Evolutionary conservation across 768 basidiomycete species (phyloP), one percentile per base, ranked within the genome.

Genomic region (Aureoboletus auriporus): DNA sequence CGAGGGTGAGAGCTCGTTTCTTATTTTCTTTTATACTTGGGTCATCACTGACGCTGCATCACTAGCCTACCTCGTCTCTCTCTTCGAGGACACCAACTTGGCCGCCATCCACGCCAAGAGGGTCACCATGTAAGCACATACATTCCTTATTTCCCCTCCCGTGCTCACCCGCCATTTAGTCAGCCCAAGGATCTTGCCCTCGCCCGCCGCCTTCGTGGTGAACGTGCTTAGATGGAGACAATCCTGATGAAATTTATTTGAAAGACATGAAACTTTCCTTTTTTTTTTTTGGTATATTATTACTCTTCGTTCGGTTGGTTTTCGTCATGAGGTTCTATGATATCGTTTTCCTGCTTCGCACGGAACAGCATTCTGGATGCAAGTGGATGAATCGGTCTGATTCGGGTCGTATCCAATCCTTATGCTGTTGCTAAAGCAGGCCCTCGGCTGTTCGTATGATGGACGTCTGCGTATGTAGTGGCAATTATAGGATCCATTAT

Each of bases 71-170:
- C 80, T 89, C 39, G 83, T 89, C 57, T 86, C 84, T 14, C 73
- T 89, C 49, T 90, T 89, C 57, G 86, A 89, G 59, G 88, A 89
- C 64, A 89, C 87, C 60, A 90, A 90, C 70, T 75, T 86, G 69
- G 88, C 88, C 46, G 88, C 86, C 46, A 89, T 89, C 65, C 88
- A 90, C 60, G 87, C 88, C 41, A 90, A 91, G 79, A 82, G 84
- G 66, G 83, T 86, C 39, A 94, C 93, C 43, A 95, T 94, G 66
- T 68, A 41, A 42, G 55, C 16, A 1, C 27, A 5, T 2, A 35
- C 9, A 2, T 9, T 17, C 4, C 16, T 42, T 11, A 26, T 26
- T 31, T 26, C 3, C 13, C 13, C 10, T 26, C 13, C 9, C 26
- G 2, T 28, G 4, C 38, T 60, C 28, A 56, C 33, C 20, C 3